Evolutionary conservation across 2,329 filamentous ascomycete genomes (phyloP).

Genomic region (Ceratocystis huliohia): DNA sequence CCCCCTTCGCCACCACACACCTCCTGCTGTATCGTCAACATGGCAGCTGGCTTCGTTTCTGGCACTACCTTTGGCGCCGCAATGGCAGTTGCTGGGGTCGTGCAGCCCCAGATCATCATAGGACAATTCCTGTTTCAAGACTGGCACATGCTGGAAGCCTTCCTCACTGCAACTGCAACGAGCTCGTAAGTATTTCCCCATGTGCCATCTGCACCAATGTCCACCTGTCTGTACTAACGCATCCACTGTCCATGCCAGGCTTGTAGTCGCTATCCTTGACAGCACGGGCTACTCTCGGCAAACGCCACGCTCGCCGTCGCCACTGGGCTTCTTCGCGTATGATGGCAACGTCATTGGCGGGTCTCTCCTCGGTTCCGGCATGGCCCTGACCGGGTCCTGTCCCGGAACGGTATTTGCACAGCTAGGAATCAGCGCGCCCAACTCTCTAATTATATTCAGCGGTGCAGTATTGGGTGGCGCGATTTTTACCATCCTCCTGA

Average conservation of each 20-base stretch:
- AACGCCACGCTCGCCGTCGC: conserved; percentile 38
- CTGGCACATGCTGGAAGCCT: conserved; percentile 54
- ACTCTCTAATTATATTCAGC: conserved; percentile 39
- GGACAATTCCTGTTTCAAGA: conserved; percentile 47
- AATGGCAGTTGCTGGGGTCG: conserved; percentile 47
- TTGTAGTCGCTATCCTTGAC: conserved; percentile 36
- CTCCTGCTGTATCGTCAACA: background rate
- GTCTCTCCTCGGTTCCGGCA: conserved; percentile 48
- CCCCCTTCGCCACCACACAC: background rate
- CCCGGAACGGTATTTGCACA: conserved; percentile 54
- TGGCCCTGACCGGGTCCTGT: conserved; percentile 52
- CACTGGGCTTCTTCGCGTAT: conserved; percentile 42
- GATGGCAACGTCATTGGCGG: conserved; percentile 56
- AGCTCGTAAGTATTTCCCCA: conserved; percentile 42
- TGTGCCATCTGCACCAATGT: background rate
- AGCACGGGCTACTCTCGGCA: conserved; percentile 33
- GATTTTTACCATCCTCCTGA: conserved; percentile 36
- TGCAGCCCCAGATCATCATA: conserved; percentile 46
- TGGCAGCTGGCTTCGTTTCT: conserved; percentile 31
- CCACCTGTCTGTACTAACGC: background rate
- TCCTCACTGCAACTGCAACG: conserved; percentile 48
- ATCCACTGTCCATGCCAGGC: conserved; percentile 25
- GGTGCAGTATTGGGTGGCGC: conserved; percentile 46
- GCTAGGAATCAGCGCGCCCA: conserved; percentile 39
- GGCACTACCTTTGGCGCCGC: conserved; percentile 51